Evolutionary conservation across 208 protist species (phyloP).

Genomic region (Paratrypanosoma confusum): DNA sequence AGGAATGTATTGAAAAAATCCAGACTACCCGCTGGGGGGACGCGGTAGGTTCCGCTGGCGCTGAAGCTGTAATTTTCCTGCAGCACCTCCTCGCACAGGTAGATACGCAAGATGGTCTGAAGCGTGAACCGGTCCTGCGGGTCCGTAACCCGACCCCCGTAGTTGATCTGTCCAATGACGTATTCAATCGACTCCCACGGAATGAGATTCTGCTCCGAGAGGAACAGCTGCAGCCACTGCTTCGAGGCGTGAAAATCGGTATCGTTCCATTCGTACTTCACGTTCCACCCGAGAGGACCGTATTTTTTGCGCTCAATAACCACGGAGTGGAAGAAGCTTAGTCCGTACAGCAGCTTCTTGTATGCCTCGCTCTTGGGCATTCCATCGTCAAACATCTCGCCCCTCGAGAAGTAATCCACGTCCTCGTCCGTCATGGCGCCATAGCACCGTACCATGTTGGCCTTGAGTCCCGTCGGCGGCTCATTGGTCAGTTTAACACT

Average conservation of each 20-base stretch:
- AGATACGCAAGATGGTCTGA: conserved; percentile 86
- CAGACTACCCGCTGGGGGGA: conserved; percentile 45
- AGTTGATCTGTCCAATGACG: conserved; percentile 98
- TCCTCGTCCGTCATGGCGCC: conserved; percentile 71
- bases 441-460: conserved; percentile 95
- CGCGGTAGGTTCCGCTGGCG: conserved; percentile 61
- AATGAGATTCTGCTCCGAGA: conserved; percentile 91
- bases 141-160: conserved; percentile 98
- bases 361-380: conserved; percentile 67
- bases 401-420: conserved; percentile 57
- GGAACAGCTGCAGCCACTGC: conserved; percentile 92
- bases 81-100: conserved; percentile 74
- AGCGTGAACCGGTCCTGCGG: conserved; percentile 91
- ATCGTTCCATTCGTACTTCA: conserved; percentile 97
- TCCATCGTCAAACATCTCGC: conserved; percentile 33
- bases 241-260: conserved; percentile 94
- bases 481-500: conserved; percentile 98
- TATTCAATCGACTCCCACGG: conserved; percentile 97
- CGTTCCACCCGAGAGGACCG: conserved; percentile 96
- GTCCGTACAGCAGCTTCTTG: conserved; percentile 93
- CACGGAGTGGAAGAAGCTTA: conserved; percentile 97
- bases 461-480: conserved; percentile 92
- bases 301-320: conserved; percentile 94
- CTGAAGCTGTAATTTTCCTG: conserved; percentile 83
- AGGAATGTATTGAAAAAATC: conserved; percentile 74